Percentiles rank a stretch among this genome's conserved stretches.
Conservation (phyloP, 2,329 filamentous ascomycete genomes). For the Leptosphaerulina australis region DNA sequence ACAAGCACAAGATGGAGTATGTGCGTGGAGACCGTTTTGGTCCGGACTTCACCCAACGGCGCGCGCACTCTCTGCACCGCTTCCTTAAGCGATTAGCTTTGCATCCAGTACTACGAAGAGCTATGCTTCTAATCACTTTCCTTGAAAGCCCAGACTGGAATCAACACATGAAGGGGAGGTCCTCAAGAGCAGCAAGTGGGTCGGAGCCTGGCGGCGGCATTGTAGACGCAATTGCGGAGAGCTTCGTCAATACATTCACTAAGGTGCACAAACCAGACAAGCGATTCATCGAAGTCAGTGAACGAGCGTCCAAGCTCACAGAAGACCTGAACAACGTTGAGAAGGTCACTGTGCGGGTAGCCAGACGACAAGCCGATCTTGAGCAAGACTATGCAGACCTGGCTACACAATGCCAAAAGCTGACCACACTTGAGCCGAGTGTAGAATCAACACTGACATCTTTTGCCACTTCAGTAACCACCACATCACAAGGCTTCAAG, state of each 20-base stretch:
- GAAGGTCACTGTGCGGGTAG: slow-evolving; percentile 92
- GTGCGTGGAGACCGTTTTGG: slow-evolving; percentile 96
- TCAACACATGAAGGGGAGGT: slow-evolving; percentile 84
- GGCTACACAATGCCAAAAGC: slow-evolving; percentile 91
- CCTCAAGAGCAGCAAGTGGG: slow-evolving; percentile 64
- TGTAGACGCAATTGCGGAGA: slow-evolving; percentile 94
- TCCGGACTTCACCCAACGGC: slow-evolving; percentile 84
- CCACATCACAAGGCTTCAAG: slow-evolving; percentile 78
- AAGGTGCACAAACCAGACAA: slow-evolving; percentile 96
- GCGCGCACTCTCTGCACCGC: slow-evolving; percentile 87
- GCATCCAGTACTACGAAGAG: slow-evolving; percentile 85
- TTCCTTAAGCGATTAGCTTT: slow-evolving; percentile 86
- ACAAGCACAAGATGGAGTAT: slow-evolving; percentile 99
- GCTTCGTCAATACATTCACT: slow-evolving; percentile 94
- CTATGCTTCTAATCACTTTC: slow-evolving; percentile 82
- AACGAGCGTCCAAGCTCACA: slow-evolving; percentile 87
- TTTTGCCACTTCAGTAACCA: slow-evolving; percentile 85
- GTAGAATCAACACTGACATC: slow-evolving; percentile 81
- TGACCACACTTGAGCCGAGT: slow-evolving; percentile 85
- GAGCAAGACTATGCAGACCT: slow-evolving; percentile 88
- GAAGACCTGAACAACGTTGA: slow-evolving; percentile 92
- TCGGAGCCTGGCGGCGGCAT: slow-evolving; percentile 65
- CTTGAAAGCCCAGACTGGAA: slow-evolving; percentile 97
- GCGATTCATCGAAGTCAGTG: slow-evolving; percentile 90
- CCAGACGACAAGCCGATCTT: slow-evolving; percentile 83